Percentiles rank a stretch among this genome's conserved stretches.
Evolutionary conservation across 805 yeast species (phyloP).

Genomic region (Saccharomycopsis oosterbeekiorum): DNA sequence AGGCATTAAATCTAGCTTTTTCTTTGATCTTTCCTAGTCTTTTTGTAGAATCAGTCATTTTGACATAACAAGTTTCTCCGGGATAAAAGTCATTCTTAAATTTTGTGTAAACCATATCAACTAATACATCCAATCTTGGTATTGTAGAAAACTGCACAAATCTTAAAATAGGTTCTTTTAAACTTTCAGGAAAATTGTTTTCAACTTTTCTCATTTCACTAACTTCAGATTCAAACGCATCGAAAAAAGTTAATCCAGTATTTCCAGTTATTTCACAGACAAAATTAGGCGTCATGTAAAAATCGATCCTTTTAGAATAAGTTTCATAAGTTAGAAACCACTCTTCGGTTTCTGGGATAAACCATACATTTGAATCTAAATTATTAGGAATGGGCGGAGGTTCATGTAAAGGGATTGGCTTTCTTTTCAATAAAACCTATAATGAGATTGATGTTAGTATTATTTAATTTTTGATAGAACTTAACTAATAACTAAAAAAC

Average conservation of each 20-base stretch:
- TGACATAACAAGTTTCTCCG: conserved; percentile 72
- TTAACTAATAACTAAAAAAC: background rate
- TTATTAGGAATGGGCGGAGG: conserved; percentile 51
- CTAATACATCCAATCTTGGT: conserved; percentile 75
- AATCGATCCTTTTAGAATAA: conserved; percentile 62
- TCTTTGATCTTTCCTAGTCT: conserved; percentile 15
- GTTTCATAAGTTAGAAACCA: conserved; percentile 76
- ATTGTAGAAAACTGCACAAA: conserved; percentile 72
- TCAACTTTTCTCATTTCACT: conserved; percentile 58
- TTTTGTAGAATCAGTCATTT: conserved; percentile 19
- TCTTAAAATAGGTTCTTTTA: conserved; percentile 85
- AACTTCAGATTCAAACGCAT: conserved; percentile 73
- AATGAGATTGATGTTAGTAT: background rate
- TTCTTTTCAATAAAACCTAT: conserved; percentile 68
- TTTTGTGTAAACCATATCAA: conserved; percentile 71
- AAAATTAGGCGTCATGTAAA: conserved; percentile 65
- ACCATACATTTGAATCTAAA: conserved; percentile 59
- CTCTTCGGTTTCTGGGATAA: conserved; percentile 76
- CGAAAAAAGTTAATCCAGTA: conserved; percentile 81
- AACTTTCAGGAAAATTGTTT: conserved; percentile 76
- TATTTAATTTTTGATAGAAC: background rate
- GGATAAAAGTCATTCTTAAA: conserved; percentile 84
- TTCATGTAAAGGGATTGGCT: conserved; percentile 50
- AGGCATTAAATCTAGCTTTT: conserved; percentile 33
- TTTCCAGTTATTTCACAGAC: conserved; percentile 95